Evolutionary conservation across 208 protist species (phyloP).

Genomic region (Crithidia bombi): DNA sequence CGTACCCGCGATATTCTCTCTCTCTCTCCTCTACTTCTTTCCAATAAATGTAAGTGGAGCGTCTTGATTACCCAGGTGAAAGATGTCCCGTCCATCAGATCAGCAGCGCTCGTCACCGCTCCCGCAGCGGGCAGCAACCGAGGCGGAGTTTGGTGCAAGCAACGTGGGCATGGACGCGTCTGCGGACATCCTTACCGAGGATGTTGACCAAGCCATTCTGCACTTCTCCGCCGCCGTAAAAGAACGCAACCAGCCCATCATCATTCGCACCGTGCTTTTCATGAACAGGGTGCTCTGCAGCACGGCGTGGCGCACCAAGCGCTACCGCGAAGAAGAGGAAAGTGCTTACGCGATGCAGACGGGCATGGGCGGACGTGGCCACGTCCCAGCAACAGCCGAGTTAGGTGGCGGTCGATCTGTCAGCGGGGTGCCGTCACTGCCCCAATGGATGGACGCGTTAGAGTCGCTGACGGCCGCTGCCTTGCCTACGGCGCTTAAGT

Average conservation of each 20-base stretch:
- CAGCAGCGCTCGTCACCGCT: conserved; percentile 4
- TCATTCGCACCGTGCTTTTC: conserved; percentile 30
- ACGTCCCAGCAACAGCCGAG: not conserved
- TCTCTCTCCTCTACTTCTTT: no score
- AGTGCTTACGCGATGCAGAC: not conserved
- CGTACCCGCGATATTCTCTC: no score
- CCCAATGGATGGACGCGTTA: conserved; percentile 40
- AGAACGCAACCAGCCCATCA: conserved; percentile 17
- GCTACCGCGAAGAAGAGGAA: conserved; percentile 14
- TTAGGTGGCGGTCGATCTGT: not conserved
- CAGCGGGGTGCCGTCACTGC: conserved; percentile 27
- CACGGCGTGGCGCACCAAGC: conserved; percentile 7
- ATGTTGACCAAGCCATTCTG: conserved; percentile 41
- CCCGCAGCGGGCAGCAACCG: conserved; percentile 2
- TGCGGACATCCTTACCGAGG: conserved; percentile 36
- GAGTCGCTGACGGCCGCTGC: conserved; percentile 35
- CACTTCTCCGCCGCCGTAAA: conserved; percentile 27
- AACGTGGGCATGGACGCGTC: not conserved
- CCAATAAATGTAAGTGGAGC: not conserved
- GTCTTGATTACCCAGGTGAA: not conserved
- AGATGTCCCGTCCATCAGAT: not conserved
- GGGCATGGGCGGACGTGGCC: not conserved
- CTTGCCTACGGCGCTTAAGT: conserved; percentile 32
- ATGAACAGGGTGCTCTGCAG: conserved; percentile 29
- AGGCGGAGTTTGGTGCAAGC: not conserved